These are phyloP conservation scores for Corymbia calophylla DNA, from an alignment of 441 rosid species.

Conservation along the genomic window DNA sequence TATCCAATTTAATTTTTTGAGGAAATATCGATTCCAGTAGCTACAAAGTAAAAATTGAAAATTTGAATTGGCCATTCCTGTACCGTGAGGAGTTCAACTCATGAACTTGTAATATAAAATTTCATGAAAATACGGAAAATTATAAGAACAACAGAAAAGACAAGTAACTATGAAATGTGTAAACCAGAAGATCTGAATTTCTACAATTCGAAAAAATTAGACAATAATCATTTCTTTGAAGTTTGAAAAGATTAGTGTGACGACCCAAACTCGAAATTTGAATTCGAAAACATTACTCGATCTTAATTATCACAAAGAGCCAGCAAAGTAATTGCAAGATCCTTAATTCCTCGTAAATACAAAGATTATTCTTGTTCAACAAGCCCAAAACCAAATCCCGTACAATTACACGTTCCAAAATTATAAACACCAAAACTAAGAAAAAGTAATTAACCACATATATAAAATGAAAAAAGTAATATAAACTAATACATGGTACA, in stretches of 20 bases:
- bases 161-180: neutral
- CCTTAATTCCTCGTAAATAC: neutral
- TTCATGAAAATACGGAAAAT: neutral
- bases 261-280: neutral
- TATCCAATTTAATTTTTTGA: too few relatives aligned
- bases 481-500: too few relatives aligned
- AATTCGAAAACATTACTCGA: neutral
- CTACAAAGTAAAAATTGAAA: neutral
- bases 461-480: too few relatives aligned
- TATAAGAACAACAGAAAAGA: neutral
- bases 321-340: neutral
- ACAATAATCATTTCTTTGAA: neutral
- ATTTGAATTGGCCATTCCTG: neutral
- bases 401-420: too few relatives aligned
- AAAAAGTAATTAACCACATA: too few relatives aligned
- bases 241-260: neutral
- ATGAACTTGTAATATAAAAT: neutral
- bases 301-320: neutral
- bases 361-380: neutral
- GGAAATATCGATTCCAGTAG: neutral
- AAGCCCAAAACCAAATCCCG: neutral
- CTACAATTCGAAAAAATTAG: too few relatives aligned
- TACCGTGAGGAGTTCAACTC: neutral
- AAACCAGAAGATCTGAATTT: neutral
- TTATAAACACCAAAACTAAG: too few relatives aligned